Evolutionary conservation across 495 filamentous ascomycete species (phyloP).

Genomic region (Neurospora tetraspora): DNA sequence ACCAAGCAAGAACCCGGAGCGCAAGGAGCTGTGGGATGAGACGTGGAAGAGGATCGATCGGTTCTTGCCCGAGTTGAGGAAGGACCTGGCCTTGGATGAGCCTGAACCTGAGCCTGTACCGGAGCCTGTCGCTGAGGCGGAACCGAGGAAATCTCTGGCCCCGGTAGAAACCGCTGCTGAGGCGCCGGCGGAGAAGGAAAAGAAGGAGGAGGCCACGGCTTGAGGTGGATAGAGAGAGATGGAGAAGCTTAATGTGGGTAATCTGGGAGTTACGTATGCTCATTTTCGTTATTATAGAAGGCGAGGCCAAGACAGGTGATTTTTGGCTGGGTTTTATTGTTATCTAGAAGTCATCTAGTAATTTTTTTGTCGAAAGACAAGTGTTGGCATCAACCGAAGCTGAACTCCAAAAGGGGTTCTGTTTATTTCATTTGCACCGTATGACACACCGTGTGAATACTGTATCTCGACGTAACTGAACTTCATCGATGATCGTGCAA

Average conservation of each 20-base stretch:
- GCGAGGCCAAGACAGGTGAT: not conserved
- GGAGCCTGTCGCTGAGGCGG: not conserved
- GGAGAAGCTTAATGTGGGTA: not conserved
- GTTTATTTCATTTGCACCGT: not conserved
- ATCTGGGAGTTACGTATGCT: not conserved
- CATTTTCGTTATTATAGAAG: not conserved
- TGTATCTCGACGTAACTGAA: not conserved
- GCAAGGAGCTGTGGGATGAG: constrained; percentile 59
- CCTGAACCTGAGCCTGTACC: constrained; percentile 5
- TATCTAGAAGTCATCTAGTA: not conserved
- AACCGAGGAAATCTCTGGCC: not conserved
- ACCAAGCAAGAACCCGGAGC: constrained; percentile 48
- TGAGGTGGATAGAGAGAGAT: not conserved
- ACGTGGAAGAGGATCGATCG: constrained; percentile 86
- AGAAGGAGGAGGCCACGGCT: not conserved
- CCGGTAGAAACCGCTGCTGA: not conserved
- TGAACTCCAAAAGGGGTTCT: not conserved
- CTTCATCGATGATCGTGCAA: not conserved
- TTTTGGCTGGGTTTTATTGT: not conserved
- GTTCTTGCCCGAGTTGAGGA: constrained; percentile 69
- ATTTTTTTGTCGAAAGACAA: not conserved
- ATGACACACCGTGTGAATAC: not conserved
- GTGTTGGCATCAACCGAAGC: not conserved
- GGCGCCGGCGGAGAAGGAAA: not conserved
- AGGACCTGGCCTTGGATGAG: constrained; percentile 39